These are phyloP conservation scores for Phytophthora kernoviae DNA, from an alignment of 352 stramenopile species.

Conservation along the genomic window DNA sequence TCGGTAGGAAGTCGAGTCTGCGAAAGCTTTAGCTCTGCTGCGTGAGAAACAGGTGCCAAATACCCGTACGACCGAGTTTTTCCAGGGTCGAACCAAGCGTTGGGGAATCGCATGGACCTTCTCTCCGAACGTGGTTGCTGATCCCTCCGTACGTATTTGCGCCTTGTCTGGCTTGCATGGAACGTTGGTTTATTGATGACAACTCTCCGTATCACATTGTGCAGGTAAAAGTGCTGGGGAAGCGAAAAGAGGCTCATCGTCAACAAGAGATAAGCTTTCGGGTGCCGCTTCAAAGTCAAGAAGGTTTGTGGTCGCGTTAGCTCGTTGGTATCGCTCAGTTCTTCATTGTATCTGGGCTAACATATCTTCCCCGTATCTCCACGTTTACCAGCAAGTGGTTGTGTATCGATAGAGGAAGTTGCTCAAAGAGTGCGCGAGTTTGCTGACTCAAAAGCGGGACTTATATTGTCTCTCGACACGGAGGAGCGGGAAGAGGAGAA, in stretches of 20 bases:
- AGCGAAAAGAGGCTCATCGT: slow-evolving; percentile 79
- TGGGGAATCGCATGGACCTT: slow-evolving; percentile 97
- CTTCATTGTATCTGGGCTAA: background rate
- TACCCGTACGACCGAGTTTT: slow-evolving; percentile 94
- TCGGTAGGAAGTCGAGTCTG: slow-evolving; percentile 93
- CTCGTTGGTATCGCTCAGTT: background rate
- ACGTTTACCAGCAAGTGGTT: slow-evolving; percentile 39
- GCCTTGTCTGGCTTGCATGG: background rate
- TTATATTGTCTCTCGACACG: slow-evolving; percentile 22
- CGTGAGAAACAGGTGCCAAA: slow-evolving; percentile 68
- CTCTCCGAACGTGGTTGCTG: slow-evolving; percentile 26
- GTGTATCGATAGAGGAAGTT: slow-evolving; percentile 47
- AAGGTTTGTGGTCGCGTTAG: slow-evolving; percentile 21
- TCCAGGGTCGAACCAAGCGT: slow-evolving; percentile 91
- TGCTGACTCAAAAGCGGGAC: slow-evolving; percentile 17
- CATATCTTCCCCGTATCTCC: slow-evolving; percentile 14
- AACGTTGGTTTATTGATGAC: slow-evolving; percentile 12
- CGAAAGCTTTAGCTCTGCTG: slow-evolving; percentile 87
- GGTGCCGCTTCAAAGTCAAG: slow-evolving; percentile 30
- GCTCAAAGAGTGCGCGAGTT: slow-evolving; percentile 49
- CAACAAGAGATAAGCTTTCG: slow-evolving; percentile 60
- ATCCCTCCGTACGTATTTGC: slow-evolving; percentile 40
- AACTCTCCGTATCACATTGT: background rate
- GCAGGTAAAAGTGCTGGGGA: slow-evolving; percentile 79
- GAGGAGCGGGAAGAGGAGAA: slow-evolving; percentile 5